Evolutionary conservation across 352 stramenopile genomes (phyloP), one percentile per base, ranked within the genome.

Genomic region (Globisporangium polare): DNA sequence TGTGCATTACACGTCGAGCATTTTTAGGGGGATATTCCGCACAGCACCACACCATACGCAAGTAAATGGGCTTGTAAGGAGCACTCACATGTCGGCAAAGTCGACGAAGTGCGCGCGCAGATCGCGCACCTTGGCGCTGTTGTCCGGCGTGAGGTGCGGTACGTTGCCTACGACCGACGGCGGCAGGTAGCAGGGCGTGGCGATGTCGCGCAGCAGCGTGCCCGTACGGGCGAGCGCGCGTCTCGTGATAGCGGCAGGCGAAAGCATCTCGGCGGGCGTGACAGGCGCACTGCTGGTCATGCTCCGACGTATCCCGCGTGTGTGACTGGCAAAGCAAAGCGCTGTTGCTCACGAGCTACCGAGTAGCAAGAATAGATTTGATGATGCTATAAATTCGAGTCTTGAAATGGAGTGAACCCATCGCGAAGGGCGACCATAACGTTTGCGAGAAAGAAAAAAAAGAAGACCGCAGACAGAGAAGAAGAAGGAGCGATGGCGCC

Each of bases 61-160:
- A 22, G 15, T 0, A 68, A n/a, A 39, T 1, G 33, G 5, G 2
- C 33, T 13, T 31, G 8, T n/a, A 42, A 42, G 18, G 50, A 15
- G 20, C 29, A 27, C 74, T 54, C 60, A 91, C 83, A 93, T 79
- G 68, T 93, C 83, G 18, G 79, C 80, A 54, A 78, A 89, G 67
- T 89, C 80, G 27, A 93, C 63, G 20, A 86, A 67, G 39, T 88
- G 76, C 9, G 81, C 80, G 29, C 72, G 86, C 55, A 91, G 56
- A 20, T 83, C 78, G 17, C 60, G 58, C 43, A 91, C 70, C 57
- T 86, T 88, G 33, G 72, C 59, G 59, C 71, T 80, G 39, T 89
- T 93, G 66, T 93, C 83, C 68, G 80, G 82, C 18, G 83, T 93
- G 53, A 93, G 61, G 68, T 89, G 80, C 22, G 83, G 81, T 35